phyloP scores from a whole-genome alignment of 805 yeast species.

The Yarrowia hollandica region DNA sequence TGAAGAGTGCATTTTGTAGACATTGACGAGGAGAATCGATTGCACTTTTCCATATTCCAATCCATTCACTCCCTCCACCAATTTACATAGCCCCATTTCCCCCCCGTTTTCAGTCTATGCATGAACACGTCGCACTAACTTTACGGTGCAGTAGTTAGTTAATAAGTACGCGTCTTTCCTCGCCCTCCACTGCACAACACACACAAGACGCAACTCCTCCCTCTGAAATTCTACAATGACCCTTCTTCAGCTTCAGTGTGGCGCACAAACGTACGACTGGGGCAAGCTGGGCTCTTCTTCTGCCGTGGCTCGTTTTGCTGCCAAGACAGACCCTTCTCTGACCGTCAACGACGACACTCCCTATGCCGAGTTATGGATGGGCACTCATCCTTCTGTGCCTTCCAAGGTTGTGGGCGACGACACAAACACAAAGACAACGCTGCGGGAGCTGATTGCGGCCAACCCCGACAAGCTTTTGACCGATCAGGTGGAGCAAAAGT shows the following conservation, averaged over 20 bases:
- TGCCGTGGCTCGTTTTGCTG: conserved; percentile 87
- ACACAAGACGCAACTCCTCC: not conserved
- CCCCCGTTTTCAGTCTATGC: not conserved
- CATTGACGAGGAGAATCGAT: too few species aligned
- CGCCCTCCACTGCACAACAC: not conserved
- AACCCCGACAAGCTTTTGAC: conserved; percentile 62
- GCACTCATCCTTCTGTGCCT: conserved; percentile 93
- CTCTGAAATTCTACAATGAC: too few species aligned
- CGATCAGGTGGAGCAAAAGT: conserved; percentile 56
- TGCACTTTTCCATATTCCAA: too few species aligned
- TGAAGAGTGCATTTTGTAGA: too few species aligned
- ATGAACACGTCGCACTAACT: conserved; percentile 23
- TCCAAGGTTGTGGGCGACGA: conserved; percentile 62
- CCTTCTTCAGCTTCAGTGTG: conserved; percentile 43
- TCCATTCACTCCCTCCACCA: not conserved
- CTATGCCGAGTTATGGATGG: conserved; percentile 99
- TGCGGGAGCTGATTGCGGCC: conserved; percentile 66
- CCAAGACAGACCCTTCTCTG: conserved; percentile 61
- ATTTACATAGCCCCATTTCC: not conserved
- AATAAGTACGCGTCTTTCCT: conserved; percentile 2
- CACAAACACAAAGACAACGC: conserved; percentile 42
- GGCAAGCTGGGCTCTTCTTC: conserved; percentile 79
- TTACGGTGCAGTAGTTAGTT: not conserved
- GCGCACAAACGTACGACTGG: conserved; percentile 77
- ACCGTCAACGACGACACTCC: conserved; percentile 72